Conservation (phyloP, 2,329 filamentous ascomycete species). For the Neonectria punicea region DNA sequence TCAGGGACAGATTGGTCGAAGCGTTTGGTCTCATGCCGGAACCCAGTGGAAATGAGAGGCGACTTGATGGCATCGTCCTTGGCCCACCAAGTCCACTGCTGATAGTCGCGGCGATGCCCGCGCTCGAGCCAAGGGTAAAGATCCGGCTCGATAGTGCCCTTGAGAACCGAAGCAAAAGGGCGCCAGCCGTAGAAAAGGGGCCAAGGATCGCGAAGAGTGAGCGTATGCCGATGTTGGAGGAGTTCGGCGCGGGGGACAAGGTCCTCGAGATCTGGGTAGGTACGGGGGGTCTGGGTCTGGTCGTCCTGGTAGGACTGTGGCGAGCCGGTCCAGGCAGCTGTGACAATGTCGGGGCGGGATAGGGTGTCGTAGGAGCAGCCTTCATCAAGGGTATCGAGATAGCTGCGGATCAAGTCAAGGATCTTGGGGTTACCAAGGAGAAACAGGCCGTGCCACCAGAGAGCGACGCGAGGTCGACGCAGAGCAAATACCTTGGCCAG, state of each 20-base stretch:
- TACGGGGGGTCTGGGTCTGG: not conserved
- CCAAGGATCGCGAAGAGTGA: constrained; percentile 43
- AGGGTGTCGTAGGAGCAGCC: constrained; percentile 40
- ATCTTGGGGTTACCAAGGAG: constrained; percentile 36
- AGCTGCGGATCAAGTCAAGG: constrained; percentile 37
- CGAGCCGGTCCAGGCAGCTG: constrained; percentile 39
- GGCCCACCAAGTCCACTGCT: constrained; percentile 42
- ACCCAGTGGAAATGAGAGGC: constrained; percentile 31
- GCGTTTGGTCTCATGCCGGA: constrained; percentile 31
- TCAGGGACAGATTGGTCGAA: constrained; percentile 31
- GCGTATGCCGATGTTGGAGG: constrained; percentile 40
- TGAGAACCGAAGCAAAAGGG: constrained; percentile 37
- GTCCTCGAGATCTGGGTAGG: constrained; percentile 30
- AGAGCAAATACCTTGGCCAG: constrained; percentile 39
- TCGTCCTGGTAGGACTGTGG: constrained; percentile 41
- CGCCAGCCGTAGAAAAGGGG: constrained; percentile 43
- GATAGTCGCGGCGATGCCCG: constrained; percentile 39
- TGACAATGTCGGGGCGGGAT: constrained; percentile 42
- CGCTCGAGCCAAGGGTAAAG: constrained; percentile 43
- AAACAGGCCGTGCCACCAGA: constrained; percentile 46
- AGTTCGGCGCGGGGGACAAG: constrained; percentile 35
- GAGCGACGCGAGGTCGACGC: constrained; percentile 42
- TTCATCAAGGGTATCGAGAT: constrained; percentile 42
- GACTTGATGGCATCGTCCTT: constrained; percentile 31
- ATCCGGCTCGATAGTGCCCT: constrained; percentile 38